Base-by-base conservation (phyloP, 768 basidiomycete genomes). In the Auricularia heimuer region DNA sequence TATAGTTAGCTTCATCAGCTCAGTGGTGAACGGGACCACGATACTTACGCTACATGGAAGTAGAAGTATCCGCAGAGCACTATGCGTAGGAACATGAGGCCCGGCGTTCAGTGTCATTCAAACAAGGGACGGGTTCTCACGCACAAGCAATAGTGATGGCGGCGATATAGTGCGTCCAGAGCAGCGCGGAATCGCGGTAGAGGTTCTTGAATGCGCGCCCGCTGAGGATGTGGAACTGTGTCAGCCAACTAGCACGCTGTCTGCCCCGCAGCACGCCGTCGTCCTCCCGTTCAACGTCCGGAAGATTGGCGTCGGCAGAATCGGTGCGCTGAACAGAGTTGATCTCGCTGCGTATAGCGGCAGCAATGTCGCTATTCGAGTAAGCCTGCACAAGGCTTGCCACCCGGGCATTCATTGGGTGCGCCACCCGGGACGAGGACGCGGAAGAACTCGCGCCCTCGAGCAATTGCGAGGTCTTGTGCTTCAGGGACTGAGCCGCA, bases 141-240 rank as follows among this genome's bases (percentile, higher is more conserved):
- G 79, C 73, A 92, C 95, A 69, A 12, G 96, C 97, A 64, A 98
- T 81, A 3, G 80, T 81, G 68, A 98, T 84, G 1, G 94, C 86
- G 6, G 92, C 87, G 54, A 86, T 71, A 76, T 98, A 99, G 77
- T 99, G 97, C 6, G 94, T 88, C 2, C 86, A 82, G 79, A 99
- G 81, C 64, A 99, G 75, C 61, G 94, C 89, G 0, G 96, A 96
- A 71, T 99, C 94, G 33, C 96, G 82, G 74, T 99, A 98, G 66
- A 99, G 75, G 72, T 98, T 98, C 83, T 98, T 98, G 82, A 99
- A 98, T 24, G 96, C 94, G 65, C 97, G 78, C 33, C 95, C 95
- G 73, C 94, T 97, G 73, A 99, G 77, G 65, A 98, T 95, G 73
- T 84, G 83, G 72, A 99, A 98, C 77, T 99, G 97, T 18, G 90